phyloP scores from a whole-genome alignment of 164 flowering plant genomes.

The Vitis cinerea region DNA sequence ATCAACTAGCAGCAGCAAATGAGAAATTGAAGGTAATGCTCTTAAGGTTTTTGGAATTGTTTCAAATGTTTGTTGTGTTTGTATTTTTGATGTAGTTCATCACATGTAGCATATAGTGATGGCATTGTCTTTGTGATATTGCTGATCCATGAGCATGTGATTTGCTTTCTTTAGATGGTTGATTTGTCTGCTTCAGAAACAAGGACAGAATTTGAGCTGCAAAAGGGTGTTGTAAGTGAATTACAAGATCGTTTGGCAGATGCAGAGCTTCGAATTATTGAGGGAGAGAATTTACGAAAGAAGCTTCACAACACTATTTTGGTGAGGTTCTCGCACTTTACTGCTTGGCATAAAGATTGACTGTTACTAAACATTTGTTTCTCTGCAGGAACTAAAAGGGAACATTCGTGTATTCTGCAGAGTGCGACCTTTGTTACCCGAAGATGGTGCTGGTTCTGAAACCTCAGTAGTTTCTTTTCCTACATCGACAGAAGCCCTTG shows the following conservation, averaged over 20 bases:
- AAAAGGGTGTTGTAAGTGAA: conserved; percentile 22
- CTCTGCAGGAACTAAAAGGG: conserved; percentile 40
- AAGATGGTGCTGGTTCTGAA: conserved; percentile 71
- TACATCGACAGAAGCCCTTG: conserved; percentile 29
- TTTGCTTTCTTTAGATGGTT: conserved; percentile 21
- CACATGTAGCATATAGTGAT: too few relatives aligned
- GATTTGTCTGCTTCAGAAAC: conserved; percentile 32
- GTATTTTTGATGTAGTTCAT: background rate
- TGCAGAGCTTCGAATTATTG: conserved; percentile 23
- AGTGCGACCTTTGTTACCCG: conserved; percentile 52
- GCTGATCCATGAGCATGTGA: background rate
- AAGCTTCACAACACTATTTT: conserved; percentile 39
- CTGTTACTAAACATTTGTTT: background rate
- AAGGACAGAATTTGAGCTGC: conserved; percentile 24
- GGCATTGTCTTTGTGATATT: too few relatives aligned
- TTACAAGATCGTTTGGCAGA: conserved; percentile 31
- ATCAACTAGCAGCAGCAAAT: conserved; percentile 28
- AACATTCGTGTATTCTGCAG: conserved; percentile 45
- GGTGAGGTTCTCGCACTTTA: conserved; percentile 15
- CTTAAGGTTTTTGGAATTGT: background rate
- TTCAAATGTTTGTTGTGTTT: background rate
- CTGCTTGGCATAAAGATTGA: background rate
- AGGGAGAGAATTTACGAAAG: conserved; percentile 40
- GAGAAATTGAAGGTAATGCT: conserved; percentile 33
- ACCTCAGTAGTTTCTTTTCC: conserved; percentile 28